A percentile compares a stretch with the other conserved stretches of the same genome.
These are phyloP conservation scores for Filobasidium wieringae DNA, from an alignment of 768 basidiomycete genomes.

Conservation along the genomic window DNA sequence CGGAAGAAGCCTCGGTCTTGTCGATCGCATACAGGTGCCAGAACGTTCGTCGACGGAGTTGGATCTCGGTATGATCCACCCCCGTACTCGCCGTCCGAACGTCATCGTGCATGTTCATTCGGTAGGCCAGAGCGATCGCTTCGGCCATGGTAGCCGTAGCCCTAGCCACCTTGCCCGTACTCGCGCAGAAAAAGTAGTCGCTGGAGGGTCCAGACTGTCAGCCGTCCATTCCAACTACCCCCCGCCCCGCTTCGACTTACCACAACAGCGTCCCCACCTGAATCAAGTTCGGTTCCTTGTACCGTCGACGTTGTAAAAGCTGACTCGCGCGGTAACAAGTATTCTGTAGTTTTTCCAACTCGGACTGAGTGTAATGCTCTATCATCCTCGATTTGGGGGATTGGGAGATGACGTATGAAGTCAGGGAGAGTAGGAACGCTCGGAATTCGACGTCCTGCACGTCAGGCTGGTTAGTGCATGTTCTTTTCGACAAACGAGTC, in stretches of 20 bases:
- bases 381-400: constrained; percentile 6
- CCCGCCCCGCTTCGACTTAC: constrained; percentile 14
- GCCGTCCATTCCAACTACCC: not conserved
- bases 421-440: constrained; percentile 15
- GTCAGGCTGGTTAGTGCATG: not conserved
- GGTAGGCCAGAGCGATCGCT: not conserved
- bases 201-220: not conserved
- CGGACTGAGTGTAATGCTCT: constrained; percentile 6
- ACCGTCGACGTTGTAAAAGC: constrained; percentile 18
- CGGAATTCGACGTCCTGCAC: constrained; percentile 18
- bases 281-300: constrained; percentile 27
- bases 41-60: constrained; percentile 20
- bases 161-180: constrained; percentile 25
- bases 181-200: constrained; percentile 4
- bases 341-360: constrained; percentile 7
- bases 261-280: constrained; percentile 30
- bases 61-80: not conserved
- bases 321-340: constrained; percentile 4
- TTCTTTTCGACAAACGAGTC: not conserved
- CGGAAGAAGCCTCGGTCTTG: constrained; percentile 25
- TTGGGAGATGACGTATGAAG: constrained; percentile 13
- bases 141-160: constrained; percentile 18
- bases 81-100: constrained; percentile 14
- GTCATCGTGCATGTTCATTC: constrained; percentile 1
- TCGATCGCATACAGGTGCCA: constrained; percentile 25